Percentiles rank a stretch among this genome's conserved stretches.
Conservation (phyloP, 768 basidiomycete genomes). For the Termitomyces sp. region DNA sequence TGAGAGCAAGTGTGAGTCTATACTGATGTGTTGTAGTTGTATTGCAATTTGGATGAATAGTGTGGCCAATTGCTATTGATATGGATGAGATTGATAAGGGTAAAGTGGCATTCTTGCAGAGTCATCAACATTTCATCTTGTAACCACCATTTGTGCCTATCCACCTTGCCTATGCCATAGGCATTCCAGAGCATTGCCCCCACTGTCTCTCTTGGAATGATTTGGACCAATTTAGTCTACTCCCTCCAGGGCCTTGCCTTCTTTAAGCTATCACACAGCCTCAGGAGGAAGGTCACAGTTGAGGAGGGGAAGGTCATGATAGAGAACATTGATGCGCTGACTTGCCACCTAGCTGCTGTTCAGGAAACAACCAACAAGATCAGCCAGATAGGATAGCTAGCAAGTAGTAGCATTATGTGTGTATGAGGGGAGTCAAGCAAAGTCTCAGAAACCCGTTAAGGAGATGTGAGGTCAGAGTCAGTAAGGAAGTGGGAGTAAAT, state of each 20-base stretch:
- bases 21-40: too few relatives aligned
- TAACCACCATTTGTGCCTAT: constrained; percentile 3
- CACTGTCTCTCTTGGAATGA: not conserved
- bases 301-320: not conserved
- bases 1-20: not conserved
- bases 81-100: constrained; percentile 13
- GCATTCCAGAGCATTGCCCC: not conserved
- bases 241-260: not conserved
- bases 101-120: constrained; percentile 2
- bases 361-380: too few relatives aligned
- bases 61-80: constrained; percentile 11
- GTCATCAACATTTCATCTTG: not conserved
- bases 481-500: too few relatives aligned
- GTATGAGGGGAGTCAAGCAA: too few relatives aligned
- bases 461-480: too few relatives aligned
- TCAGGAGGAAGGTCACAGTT: not conserved
- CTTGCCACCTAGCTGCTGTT: too few relatives aligned
- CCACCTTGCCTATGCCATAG: not conserved
- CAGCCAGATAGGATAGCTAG: too few relatives aligned
- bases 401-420: too few relatives aligned
- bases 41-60: not conserved
- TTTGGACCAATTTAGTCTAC: not conserved
- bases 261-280: not conserved
- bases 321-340: too few relatives aligned
- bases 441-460: too few relatives aligned